A percentile compares a stretch with the other conserved stretches of the same genome.
These are phyloP conservation scores for Clarireedia sp. DNA, from an alignment of 2,329 filamentous ascomycete species.

Conservation along the genomic window DNA sequence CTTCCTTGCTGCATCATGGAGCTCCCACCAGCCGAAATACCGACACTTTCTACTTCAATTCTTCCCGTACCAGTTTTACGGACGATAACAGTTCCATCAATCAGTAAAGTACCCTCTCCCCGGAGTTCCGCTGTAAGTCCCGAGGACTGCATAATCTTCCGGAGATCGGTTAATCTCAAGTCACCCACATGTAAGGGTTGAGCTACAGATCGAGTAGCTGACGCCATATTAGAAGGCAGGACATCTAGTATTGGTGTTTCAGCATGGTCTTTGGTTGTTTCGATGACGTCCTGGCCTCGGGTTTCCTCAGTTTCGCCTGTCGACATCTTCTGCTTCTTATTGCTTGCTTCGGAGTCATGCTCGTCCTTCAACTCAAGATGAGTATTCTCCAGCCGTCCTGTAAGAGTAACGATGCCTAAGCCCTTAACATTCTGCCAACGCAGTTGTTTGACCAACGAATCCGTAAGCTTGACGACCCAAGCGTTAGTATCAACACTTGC, in stretches of 20 bases:
- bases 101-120: constrained; percentile 83
- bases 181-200: constrained; percentile 94
- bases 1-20: constrained; percentile 41
- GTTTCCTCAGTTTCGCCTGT: constrained; percentile 37
- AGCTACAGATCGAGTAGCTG: constrained; percentile 66
- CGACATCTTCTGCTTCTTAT: constrained; percentile 36
- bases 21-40: constrained; percentile 38
- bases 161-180: constrained; percentile 76
- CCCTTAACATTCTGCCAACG: constrained; percentile 93
- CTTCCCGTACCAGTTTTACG: constrained; percentile 79
- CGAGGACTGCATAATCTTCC: constrained; percentile 71
- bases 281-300: constrained; percentile 14
- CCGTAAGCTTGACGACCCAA: constrained; percentile 88
- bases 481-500: constrained; percentile 97
- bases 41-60: constrained; percentile 79
- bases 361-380: constrained; percentile 32
- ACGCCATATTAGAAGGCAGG: constrained; percentile 52
- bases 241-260: constrained; percentile 35
- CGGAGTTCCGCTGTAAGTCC: constrained; percentile 88
- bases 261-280: constrained; percentile 10
- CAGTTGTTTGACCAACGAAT: constrained; percentile 73
- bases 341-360: constrained; percentile 32
- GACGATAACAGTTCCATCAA: constrained; percentile 83
- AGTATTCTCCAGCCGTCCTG: constrained; percentile 58
- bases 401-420: constrained; percentile 86